phyloP scores from a whole-genome alignment of 352 stramenopile species.

The Phytophthora pseudosyringae region DNA sequence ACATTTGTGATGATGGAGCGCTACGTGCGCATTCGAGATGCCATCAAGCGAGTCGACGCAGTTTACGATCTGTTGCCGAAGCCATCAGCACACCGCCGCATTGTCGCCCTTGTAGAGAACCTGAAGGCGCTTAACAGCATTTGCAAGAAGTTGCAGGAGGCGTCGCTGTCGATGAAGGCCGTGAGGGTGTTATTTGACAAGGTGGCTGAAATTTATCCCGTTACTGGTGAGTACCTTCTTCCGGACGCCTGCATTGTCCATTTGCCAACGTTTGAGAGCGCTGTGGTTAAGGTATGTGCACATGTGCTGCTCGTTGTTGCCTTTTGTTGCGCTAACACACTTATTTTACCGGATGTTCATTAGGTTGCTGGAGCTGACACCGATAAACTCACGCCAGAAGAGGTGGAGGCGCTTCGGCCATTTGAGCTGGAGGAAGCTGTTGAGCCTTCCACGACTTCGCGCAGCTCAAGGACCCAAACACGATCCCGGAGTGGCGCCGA shows the following conservation, averaged over 20 bases:
- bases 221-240: not conserved
- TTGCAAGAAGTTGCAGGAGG: not conserved
- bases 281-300: not conserved
- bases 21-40: not conserved
- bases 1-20: conserved; percentile 4
- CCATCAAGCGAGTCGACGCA: not conserved
- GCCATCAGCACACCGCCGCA: not conserved
- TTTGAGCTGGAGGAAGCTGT: not conserved
- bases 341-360: not conserved
- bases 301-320: not conserved
- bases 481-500: not conserved
- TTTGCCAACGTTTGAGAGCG: not conserved
- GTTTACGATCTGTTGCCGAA: not conserved
- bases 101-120: not conserved
- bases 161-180: not conserved
- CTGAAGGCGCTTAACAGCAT: not conserved
- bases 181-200: not conserved
- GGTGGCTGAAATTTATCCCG: not conserved
- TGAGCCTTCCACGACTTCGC: not conserved
- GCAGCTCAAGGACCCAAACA: not conserved
- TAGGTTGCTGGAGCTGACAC: not conserved
- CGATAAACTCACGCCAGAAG: no score
- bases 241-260: not conserved
- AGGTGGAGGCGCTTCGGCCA: no score
- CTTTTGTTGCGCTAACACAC: not conserved